Evolutionary conservation across 345 rosid species (phyloP), one percentile per base, ranked within the genome.

Genomic region (Hibiscus trionum): DNA sequence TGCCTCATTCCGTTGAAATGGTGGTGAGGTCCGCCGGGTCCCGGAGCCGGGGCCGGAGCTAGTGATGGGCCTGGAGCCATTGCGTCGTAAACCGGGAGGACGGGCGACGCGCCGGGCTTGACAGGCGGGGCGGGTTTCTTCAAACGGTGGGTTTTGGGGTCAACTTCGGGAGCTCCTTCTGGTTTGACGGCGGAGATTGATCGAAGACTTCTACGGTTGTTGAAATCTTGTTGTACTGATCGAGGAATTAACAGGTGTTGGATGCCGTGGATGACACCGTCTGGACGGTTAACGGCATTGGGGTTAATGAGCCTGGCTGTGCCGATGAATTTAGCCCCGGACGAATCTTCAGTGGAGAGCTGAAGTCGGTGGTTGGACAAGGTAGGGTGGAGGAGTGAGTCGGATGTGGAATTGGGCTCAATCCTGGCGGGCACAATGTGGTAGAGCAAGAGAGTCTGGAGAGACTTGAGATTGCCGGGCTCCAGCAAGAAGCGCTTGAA

Each of bases 191-290:
- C 96, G 50, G 90, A 80, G 60, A 90, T 90, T 5, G 93, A 87
- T 2, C 84, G 80, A 52, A 90, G 88, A 35, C 67, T 90, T 47
- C 91, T 66, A 33, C 93, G 76, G 17, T 83, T 83, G 71, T 88
- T 90, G 78, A 90, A 90, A 35, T 87, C 90, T 58, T 90, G 83
- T 74, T 88, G 87, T 4, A 90, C 91, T 19, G 96, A 88, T 4
- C 83, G 89, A 4, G 96, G 96, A 75, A 90, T 76, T 21, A 88
- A 26, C 0, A 90, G 81, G 69, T 84, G 83, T 16, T 88, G 88
- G 75, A 90, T 90, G n/a, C 93, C 91, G 81, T 90, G 93, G 73
- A 90, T 88, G 11, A 90, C 78, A 0, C 96, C 96, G 15, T 90
- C 96, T 37, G 96, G 89, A 17, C 94, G 87, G 78, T 73, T 72